phyloP scores from a whole-genome alignment of 768 basidiomycete species.

The Boletus vermiculosoides region DNA sequence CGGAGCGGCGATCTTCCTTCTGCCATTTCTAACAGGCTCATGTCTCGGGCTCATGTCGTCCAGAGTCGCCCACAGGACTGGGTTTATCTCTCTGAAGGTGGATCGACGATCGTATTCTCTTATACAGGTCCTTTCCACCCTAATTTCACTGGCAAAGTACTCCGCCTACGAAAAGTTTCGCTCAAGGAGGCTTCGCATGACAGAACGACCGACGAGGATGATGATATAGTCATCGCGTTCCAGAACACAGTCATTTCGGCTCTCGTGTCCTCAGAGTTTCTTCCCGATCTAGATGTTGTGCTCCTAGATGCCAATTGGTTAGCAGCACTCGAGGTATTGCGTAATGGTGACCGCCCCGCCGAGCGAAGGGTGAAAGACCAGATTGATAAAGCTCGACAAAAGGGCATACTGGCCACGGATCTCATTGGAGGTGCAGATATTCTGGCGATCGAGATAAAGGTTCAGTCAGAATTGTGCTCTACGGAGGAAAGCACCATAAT shows the following conservation, averaged over 20 bases:
- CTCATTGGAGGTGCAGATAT: constrained; percentile 59
- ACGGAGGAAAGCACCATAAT: neutral
- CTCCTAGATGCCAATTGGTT: constrained; percentile 56
- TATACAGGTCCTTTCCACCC: constrained; percentile 59
- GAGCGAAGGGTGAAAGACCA: constrained; percentile 53
- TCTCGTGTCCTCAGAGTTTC: constrained; percentile 57
- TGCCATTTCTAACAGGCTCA: neutral
- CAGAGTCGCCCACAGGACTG: constrained; percentile 53
- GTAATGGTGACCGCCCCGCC: constrained; percentile 53
- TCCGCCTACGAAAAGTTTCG: constrained; percentile 70
- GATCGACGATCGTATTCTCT: constrained; percentile 84
- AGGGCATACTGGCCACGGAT: constrained; percentile 78
- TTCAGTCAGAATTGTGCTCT: constrained; percentile 29
- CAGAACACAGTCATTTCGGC: constrained; percentile 61
- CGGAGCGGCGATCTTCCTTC: neutral
- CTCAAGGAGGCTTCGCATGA: constrained; percentile 14
- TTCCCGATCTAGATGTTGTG: constrained; percentile 58
- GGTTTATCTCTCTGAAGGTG: constrained; percentile 91
- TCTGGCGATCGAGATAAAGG: constrained; percentile 91
- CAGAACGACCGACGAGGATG: constrained; percentile 33
- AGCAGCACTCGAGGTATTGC: constrained; percentile 43
- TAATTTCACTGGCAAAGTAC: constrained; percentile 59
- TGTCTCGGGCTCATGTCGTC: constrained; percentile 19
- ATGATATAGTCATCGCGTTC: constrained; percentile 50
- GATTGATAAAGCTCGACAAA: constrained; percentile 54